phyloP scores from a whole-genome alignment of 106 monocot species.

The Acanthochlamys bracteata region DNA sequence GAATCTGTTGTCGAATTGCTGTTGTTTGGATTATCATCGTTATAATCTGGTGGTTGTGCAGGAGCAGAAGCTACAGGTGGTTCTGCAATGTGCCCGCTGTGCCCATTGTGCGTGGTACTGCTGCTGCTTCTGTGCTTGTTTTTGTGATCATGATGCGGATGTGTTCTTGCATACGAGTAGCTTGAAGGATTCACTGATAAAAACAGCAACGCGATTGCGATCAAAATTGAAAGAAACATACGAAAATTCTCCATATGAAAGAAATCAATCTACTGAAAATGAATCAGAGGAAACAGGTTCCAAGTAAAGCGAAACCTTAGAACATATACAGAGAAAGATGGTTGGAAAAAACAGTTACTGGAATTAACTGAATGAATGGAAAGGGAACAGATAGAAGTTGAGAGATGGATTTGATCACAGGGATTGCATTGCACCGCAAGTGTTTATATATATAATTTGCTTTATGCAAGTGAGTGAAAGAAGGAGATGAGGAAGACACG shows the following conservation, averaged over 20 bases:
- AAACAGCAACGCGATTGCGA: conserved; percentile 6
- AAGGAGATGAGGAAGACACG: too few relatives aligned
- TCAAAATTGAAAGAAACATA: conserved; percentile 1
- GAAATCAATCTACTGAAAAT: too few relatives aligned
- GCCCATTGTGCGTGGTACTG: not conserved
- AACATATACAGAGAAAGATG: too few relatives aligned
- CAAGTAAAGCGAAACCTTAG: too few relatives aligned
- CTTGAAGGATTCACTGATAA: not conserved
- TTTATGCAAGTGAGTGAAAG: too few relatives aligned
- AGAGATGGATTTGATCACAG: too few relatives aligned
- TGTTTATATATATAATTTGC: too few relatives aligned
- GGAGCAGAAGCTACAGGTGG: conserved; percentile 17
- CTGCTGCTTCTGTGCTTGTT: conserved; percentile 12
- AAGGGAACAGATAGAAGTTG: too few relatives aligned
- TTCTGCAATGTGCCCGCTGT: not conserved
- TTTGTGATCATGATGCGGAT: conserved; percentile 25
- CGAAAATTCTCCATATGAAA: conserved; percentile 5
- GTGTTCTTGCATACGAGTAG: conserved; percentile 24
- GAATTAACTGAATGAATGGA: too few relatives aligned
- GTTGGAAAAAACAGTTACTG: too few relatives aligned
- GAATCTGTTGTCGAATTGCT: conserved; percentile 19
- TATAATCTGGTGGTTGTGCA: conserved; percentile 9
- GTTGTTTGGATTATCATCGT: not conserved
- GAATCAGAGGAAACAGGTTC: too few relatives aligned
- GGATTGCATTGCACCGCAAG: too few relatives aligned